Evolutionary conservation across 495 filamentous ascomycete genomes (phyloP), one percentile per base, ranked within the genome.

Genomic region (Penicillium robsamsonii): DNA sequence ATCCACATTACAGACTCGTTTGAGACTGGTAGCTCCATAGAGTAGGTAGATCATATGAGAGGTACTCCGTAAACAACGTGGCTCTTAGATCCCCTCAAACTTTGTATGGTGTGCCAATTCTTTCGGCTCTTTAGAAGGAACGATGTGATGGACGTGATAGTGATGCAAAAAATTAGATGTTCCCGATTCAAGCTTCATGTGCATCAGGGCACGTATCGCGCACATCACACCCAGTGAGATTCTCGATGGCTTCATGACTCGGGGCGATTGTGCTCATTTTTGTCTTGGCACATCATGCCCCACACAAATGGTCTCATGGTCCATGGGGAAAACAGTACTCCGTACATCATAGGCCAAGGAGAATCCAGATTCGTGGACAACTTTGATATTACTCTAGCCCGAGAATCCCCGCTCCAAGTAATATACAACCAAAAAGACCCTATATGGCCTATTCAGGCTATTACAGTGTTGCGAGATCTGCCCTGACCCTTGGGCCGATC

Each of bases 401-500:
- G 50, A 63, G 42, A 60, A 60, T 50, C 29, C 25, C 42, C 46
- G 58, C 55, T 22, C 15, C 22, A n/a, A n/a, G n/a, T 22, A 2
- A 22, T 1, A 22, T 22, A 22, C 22, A 22, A 22, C 1, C 22
- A 22, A 2, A 22, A 22, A 22, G 22, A 22, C 2, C 22, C 46
- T 49, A 37, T 24, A 20, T 3, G 20, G n/a, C 46, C 6, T 25
- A 15, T 48, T 35, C 6, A 48, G 31, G 46, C 31, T 15, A 20
- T 49, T 49, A 37, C 51, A 13, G 41, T 37, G 15, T 27, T 18
- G 33, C 12, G 52, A n/a, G 61, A 66, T 66, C 60, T 54, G 31
- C 64, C 41, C 46, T 63, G 57, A 49, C 56, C 57, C 59, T 57
- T 68, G 59, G 59, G 56, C 50, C 56, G 65, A 68, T 68, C 65